A percentile compares a stretch with the other conserved stretches of the same genome.
Evolutionary conservation across 306 rosid species (phyloP).

Genomic region (Malus sieversii): DNA sequence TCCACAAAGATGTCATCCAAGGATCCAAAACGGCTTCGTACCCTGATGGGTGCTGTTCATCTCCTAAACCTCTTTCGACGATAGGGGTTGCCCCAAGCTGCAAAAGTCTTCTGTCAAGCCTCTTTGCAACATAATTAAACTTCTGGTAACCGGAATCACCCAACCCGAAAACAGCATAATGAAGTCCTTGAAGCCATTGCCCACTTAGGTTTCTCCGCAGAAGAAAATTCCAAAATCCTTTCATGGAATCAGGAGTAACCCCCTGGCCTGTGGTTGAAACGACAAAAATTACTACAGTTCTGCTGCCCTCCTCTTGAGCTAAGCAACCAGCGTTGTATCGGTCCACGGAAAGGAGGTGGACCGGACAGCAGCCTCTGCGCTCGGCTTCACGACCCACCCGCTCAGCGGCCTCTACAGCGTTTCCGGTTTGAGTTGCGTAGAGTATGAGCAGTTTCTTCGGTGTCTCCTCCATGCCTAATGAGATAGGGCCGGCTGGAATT

Average conservation of each 20-base stretch:
- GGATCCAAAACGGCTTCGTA: slow-evolving; percentile 93
- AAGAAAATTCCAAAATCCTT: slow-evolving; percentile 84
- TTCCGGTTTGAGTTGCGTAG: slow-evolving; percentile 74
- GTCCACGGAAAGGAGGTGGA: slow-evolving; percentile 34
- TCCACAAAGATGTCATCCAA: slow-evolving; percentile 81
- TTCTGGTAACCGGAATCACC: slow-evolving; percentile 92
- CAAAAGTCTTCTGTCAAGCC: slow-evolving; percentile 77
- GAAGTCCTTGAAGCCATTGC: slow-evolving; percentile 66
- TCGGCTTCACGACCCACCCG: too few relatives aligned
- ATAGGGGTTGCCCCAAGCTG: slow-evolving; percentile 72
- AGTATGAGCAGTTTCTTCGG: slow-evolving; percentile 17
- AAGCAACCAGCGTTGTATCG: too few relatives aligned
- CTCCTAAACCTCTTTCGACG: slow-evolving; percentile 74
- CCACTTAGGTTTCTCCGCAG: slow-evolving; percentile 58
- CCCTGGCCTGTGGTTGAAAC: slow-evolving; percentile 52
- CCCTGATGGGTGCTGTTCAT: slow-evolving; percentile 88
- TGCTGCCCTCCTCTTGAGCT: too few relatives aligned
- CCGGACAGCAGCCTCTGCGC: slow-evolving; percentile 48
- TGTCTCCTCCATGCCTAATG: too few relatives aligned
- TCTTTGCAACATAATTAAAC: slow-evolving; percentile 88
- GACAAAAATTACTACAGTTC: too few relatives aligned
- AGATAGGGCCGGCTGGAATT: too few relatives aligned
- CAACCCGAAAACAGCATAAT: slow-evolving; percentile 75
- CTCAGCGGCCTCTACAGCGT: slow-evolving; percentile 87
- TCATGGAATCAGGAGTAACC: slow-evolving; percentile 80